A percentile compares a stretch with the other conserved stretches of the same genome.
Conservation (phyloP, 768 basidiomycete species). For the Dacryopinax spathularia region DNA sequence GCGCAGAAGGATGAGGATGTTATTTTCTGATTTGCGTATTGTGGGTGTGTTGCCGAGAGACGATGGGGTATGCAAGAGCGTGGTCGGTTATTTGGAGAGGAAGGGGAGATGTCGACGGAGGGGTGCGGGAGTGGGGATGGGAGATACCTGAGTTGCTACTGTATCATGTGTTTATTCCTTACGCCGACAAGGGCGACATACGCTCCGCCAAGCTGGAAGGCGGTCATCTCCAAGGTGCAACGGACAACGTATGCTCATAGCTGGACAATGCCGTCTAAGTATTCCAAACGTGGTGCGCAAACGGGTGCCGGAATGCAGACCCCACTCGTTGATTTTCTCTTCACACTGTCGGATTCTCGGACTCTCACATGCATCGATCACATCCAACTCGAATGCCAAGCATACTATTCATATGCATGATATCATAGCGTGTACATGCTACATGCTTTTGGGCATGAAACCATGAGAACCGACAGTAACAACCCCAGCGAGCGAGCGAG, state of each 20-base stretch:
- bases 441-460: slow-evolving; percentile 2
- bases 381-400: background rate
- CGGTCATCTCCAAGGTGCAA: too few relatives aligned
- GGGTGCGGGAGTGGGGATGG: too few relatives aligned
- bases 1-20: slow-evolving; percentile 83
- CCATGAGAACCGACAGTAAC: slow-evolving; percentile 16
- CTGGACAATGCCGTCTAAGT: too few relatives aligned
- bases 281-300: too few relatives aligned
- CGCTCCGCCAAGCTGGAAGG: too few relatives aligned
- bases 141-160: too few relatives aligned
- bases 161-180: too few relatives aligned
- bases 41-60: background rate
- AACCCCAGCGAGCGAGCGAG: slow-evolving; percentile 10
- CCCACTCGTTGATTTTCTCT: background rate
- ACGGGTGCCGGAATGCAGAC: too few relatives aligned
- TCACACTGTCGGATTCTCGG: background rate
- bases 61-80: background rate
- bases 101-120: too few relatives aligned
- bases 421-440: slow-evolving; percentile 5
- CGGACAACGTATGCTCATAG: background rate
- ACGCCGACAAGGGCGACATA: too few relatives aligned
- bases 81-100: background rate
- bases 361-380: background rate
- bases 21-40: slow-evolving; percentile 57
- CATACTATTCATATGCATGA: slow-evolving; percentile 4